A percentile compares a stretch with the other conserved stretches of the same genome.
Evolutionary conservation across 129 eudicot species (phyloP).

Genomic region (Flaveria brownii): DNA sequence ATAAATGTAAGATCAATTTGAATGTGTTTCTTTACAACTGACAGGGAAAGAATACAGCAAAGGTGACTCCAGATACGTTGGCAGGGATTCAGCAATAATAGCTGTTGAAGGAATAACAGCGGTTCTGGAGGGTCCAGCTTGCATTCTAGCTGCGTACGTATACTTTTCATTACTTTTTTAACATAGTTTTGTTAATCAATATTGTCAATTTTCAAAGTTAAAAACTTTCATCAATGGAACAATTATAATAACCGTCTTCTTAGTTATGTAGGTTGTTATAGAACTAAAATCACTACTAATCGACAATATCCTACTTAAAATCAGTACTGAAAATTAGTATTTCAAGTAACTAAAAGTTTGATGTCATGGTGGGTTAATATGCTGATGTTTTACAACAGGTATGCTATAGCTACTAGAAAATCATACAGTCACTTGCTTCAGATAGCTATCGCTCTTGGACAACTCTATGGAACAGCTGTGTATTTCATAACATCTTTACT

Average conservation of each 20-base stretch:
- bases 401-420: slow-evolving; percentile 82
- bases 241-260: neutral
- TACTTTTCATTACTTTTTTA: neutral
- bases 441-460: slow-evolving; percentile 73
- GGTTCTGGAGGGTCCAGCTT: slow-evolving; percentile 86
- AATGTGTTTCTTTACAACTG: neutral
- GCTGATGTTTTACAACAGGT: slow-evolving; percentile 56
- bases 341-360: neutral
- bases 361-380: neutral
- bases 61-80: slow-evolving; percentile 92
- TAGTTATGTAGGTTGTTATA: neutral
- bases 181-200: neutral
- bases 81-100: slow-evolving; percentile 63
- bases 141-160: slow-evolving; percentile 79
- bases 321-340: neutral
- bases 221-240: neutral
- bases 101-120: slow-evolving; percentile 84
- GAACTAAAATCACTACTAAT: neutral
- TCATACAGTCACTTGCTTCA: slow-evolving; percentile 78
- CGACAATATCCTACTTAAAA: too few relatives aligned
- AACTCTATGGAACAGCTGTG: slow-evolving; percentile 78
- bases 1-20: neutral
- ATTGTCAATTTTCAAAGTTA: neutral
- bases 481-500: slow-evolving; percentile 65
- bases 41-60: slow-evolving; percentile 99